Evolutionary conservation across 2,329 filamentous ascomycete species (phyloP).

Genomic region (Apiospora kogelbergensis): DNA sequence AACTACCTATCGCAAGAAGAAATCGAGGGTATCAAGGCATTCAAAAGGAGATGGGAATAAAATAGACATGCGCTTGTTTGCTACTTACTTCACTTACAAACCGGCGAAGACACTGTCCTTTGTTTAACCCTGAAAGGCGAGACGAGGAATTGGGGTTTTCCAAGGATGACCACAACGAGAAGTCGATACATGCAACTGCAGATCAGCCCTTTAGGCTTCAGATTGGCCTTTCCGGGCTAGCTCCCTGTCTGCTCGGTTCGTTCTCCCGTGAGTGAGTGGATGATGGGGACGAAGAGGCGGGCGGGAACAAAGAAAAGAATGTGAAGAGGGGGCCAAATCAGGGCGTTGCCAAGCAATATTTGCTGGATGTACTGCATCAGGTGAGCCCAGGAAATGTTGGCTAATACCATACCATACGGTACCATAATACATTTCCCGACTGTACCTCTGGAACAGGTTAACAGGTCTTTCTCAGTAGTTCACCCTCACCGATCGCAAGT

Average conservation of each 20-base stretch:
- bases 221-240: background rate
- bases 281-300: background rate
- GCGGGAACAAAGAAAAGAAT: background rate
- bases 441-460: background rate
- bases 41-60: background rate
- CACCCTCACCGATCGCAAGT: background rate
- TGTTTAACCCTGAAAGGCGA: background rate
- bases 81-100: no score
- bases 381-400: background rate
- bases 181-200: background rate
- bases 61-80: background rate
- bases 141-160: background rate
- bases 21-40: background rate
- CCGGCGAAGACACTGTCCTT: background rate
- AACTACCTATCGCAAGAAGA: background rate
- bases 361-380: constrained; percentile 10
- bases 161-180: background rate
- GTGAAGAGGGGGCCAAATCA: background rate
- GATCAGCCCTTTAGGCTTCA: background rate
- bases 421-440: no score
- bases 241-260: background rate
- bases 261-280: background rate
- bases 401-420: no score
- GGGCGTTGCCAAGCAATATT: background rate
- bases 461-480: background rate